Percentiles rank a stretch among this genome's conserved stretches.
phyloP scores from a whole-genome alignment of 257 asterid genomes.

The Plectranthus barbatus region DNA sequence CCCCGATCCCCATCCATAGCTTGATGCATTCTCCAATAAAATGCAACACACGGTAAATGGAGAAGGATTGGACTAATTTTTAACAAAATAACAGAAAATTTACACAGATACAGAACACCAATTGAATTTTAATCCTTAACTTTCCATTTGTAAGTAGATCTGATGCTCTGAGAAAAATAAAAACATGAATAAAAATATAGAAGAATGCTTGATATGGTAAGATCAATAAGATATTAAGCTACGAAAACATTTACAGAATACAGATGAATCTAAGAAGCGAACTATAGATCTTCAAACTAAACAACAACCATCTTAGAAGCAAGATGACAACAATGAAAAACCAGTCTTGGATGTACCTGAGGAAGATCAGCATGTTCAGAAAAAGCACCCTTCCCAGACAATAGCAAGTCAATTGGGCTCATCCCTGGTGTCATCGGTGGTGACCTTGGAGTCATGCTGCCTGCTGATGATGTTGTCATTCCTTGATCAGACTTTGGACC shows the following conservation, averaged over 20 bases:
- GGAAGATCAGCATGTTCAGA: slow-evolving; percentile 92
- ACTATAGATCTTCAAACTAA: not conserved
- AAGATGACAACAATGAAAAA: not conserved
- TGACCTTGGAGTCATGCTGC: slow-evolving; percentile 96
- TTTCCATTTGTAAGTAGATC: not conserved
- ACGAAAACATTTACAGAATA: no score
- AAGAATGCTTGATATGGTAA: not conserved
- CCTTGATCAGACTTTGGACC: slow-evolving; percentile 98
- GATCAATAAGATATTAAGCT: not conserved
- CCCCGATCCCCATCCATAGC: not conserved
- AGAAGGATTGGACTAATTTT: not conserved
- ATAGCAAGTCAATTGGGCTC: slow-evolving; percentile 78
- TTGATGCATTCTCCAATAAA: not conserved
- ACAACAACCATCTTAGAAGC: not conserved
- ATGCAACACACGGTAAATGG: not conserved
- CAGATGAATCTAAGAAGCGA: slow-evolving; percentile 3
- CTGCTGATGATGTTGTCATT: slow-evolving; percentile 97
- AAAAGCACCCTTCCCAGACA: slow-evolving; percentile 83
- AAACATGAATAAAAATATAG: not conserved
- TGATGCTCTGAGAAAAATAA: not conserved
- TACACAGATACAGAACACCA: not conserved
- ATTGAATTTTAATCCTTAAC: not conserved
- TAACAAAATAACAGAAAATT: not conserved
- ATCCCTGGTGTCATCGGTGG: slow-evolving; percentile 82
- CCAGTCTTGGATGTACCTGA: slow-evolving; percentile 53